Base-by-base conservation (phyloP, 139 green algal genomes). In the Chlorella sp. region DNA sequence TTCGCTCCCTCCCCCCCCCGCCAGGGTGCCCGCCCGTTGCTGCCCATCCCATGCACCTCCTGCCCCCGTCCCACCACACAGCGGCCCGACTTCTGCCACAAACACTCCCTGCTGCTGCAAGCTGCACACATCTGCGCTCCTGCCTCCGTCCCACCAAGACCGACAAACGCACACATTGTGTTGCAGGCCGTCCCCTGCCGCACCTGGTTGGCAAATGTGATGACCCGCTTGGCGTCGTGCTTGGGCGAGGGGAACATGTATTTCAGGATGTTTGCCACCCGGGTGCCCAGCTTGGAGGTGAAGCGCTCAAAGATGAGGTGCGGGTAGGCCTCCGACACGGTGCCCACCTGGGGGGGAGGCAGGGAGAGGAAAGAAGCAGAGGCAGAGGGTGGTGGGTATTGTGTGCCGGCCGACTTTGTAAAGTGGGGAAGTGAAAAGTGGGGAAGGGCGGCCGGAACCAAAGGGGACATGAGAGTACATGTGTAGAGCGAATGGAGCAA, bases 271-370 rank as follows among this genome's bases (percentile, higher is more conserved):
- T 95, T 98, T 36, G 78, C 48, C 15, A 97, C 95, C 7, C 98
- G 95, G 68, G 95, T 19, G 0, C 98, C 98, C 64, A 99, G 94
- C 90, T 96, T 94, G 60, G 95, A 97, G 53, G 69, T 94, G 89
- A 99, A 99, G 61, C 96, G 95, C 78, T 99, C 95, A 60, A 99
- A 94, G 64, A 99, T 97, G 60, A 99, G 93, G 93, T 99, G 98
- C 0, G 98, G 98, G 91, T 97, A 97, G 1, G 95, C 97, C 91
- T 99, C 98, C n/a, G 93, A 97, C 76, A 99, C 95, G 48, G 97
- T 99, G 68, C 97, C 98, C 28, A 99, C 93, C 84, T 98, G 81
- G 24, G 2, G 32, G 16, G 11, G 36, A 28, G 75, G 75, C 34
- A 34, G 75, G 39, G 78, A 40, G 24, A 64, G 78, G 78, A 26